phyloP scores from a whole-genome alignment of 768 basidiomycete species.

The Tulasnella sp. region DNA sequence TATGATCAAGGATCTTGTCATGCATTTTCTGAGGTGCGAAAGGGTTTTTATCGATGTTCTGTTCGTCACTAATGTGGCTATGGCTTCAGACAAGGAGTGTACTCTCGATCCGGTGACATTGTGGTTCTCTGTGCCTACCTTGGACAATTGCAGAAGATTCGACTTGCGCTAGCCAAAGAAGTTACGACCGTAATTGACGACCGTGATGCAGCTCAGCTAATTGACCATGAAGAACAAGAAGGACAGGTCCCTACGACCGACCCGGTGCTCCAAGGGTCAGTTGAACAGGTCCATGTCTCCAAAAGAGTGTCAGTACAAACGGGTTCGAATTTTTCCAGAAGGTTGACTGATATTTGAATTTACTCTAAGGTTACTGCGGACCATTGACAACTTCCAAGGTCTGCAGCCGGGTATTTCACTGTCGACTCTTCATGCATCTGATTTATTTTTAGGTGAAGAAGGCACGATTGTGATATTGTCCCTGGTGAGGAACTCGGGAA shows the following conservation, averaged over 20 bases:
- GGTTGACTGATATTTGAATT: background rate
- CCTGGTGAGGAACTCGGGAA: conserved; percentile 57
- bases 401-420: background rate
- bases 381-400: conserved; percentile 62
- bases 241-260: background rate
- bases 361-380: conserved; percentile 49
- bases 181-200: conserved; percentile 60
- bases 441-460: conserved; percentile 22
- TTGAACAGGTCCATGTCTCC: conserved; percentile 40
- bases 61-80: background rate
- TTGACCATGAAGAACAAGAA: conserved; percentile 34
- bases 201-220: conserved; percentile 49
- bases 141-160: conserved; percentile 38
- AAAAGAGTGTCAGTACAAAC: conserved; percentile 35
- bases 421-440: background rate
- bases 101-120: conserved; percentile 38
- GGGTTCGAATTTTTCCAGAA: too few species aligned
- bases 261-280: too few species aligned
- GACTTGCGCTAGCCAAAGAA: conserved; percentile 33
- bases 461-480: conserved; percentile 58
- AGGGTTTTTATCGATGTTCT: background rate
- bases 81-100: conserved; percentile 35
- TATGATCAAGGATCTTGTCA: too few species aligned
- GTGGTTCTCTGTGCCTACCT: conserved; percentile 45
- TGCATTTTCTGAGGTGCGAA: too few species aligned